Base-by-base conservation (phyloP, 1,284 basidiomycete genomes). In the Pascua guehoae region DNA sequence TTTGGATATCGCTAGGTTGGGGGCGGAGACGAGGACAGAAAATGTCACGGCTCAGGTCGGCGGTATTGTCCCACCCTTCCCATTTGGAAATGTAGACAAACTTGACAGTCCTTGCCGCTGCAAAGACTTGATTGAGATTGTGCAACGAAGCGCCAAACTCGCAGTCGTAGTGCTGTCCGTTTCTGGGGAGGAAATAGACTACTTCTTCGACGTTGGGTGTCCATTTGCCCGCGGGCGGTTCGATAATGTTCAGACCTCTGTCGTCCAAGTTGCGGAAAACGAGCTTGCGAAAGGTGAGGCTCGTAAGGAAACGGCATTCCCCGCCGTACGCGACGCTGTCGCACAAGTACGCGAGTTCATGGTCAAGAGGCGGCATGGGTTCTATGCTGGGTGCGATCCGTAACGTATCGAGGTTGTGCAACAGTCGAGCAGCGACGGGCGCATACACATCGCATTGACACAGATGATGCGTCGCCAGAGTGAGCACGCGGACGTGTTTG, bases 201-300 rank as follows among this genome's bases (percentile, higher is more conserved):
- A 38, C 14, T n/a, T 39, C 32, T 3, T 47, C 11, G 37, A 32
- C n/a, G n/a, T n/a, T n/a, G n/a, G n/a, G n/a, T n/a, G n/a, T n/a
- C n/a, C n/a, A n/a, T n/a, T n/a, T n/a, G n/a, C n/a, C n/a, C n/a
- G n/a, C n/a, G n/a, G n/a, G n/a, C n/a, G n/a, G n/a, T n/a, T n/a
- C n/a, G n/a, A n/a, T n/a, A n/a, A n/a, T n/a, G n/a, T n/a, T 9
- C 5, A 37, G n/a, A 10, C 47, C 47, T 10, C 17, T 47, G 36
- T 16, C 24, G 40, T 51, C 54, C 7, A 51, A 16, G 40, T 51
- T 56, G 44, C 54, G 54, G 14, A 51, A 32, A 12, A 56, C 49
- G 32, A 51, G 40, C 44, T 56, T 56, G 39, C 36, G 43, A 1
- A 44, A 12, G n/a, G 32, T 32, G 40, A 56, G 8, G 15, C 9